Base-by-base conservation (phyloP, 495 filamentous ascomycete genomes). In the Lentithecium fluviatile region DNA sequence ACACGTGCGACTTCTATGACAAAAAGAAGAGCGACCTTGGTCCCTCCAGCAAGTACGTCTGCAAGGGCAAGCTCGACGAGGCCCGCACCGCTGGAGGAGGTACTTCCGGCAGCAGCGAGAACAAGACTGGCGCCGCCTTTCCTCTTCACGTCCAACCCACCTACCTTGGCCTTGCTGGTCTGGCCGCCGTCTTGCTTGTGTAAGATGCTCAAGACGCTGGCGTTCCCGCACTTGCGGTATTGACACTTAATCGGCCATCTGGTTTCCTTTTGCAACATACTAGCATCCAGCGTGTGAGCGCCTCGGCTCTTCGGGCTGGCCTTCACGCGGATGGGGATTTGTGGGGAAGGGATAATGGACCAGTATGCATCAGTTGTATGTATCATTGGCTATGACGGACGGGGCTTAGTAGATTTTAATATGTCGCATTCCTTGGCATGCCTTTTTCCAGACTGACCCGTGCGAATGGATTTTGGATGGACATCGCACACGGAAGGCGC, bases 1-100 rank as follows among this genome's bases (percentile, higher is more conserved):
- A 50, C 10, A 55, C 56, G 11, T 77, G 74, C 70, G 34, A 61
- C 56, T 70, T 69, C 60, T 78, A 85, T 56, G 85, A 91, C 57
- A 45, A 45, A 69, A 83, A 83, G 37, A 56, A 55, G 55, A 40
- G 43, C 52, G 60, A 73, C n/a, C 72, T 80, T 10, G 29, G 29
- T 65, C 74, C 40, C 40, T 6, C 76, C 70, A 78, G 77, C 46
- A 68, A 67, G 29, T 79, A 72, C 69, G 61, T 50, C n/a, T 80
- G 78, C 64, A 58, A 50, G 6, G 73, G 73, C 53, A 65, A 65
- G 50, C 67, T 71, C 34, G 60, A 52, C 19, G 57, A 65, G n/a
- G 65, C 73, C 23, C 58, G 67, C 45, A 64, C 66, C 45, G 65
- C 60, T 25, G 67, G 62, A 34, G 63, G 59, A 13, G 26, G 29